Conservation (phyloP, 257 asterid species). For the Lavandula angustifolia region DNA sequence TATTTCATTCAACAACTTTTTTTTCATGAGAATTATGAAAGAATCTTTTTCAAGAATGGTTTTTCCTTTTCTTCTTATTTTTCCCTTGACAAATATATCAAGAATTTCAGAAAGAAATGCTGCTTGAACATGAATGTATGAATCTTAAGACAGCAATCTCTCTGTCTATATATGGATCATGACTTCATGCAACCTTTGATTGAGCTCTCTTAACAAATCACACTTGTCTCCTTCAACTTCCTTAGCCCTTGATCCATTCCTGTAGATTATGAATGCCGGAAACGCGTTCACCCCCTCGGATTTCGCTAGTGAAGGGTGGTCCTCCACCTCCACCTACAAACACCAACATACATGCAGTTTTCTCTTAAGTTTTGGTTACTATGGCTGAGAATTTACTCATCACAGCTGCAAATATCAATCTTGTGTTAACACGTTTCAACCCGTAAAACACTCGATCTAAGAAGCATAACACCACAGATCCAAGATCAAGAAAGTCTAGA, state of each 20-base stretch:
- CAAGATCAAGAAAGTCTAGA: background rate
- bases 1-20: too few relatives aligned
- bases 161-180: constrained; percentile 1
- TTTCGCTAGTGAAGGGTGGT: constrained; percentile 46
- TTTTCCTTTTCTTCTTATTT: too few relatives aligned
- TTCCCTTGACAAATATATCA: too few relatives aligned
- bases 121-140: too few relatives aligned
- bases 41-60: too few relatives aligned
- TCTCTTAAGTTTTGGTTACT: background rate
- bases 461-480: background rate
- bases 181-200: constrained; percentile 43
- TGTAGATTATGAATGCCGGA: constrained; percentile 53
- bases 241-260: constrained; percentile 49
- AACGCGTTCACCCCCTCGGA: constrained; percentile 50
- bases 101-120: too few relatives aligned
- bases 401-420: background rate
- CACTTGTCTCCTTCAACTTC: constrained; percentile 45
- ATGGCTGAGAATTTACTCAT: background rate
- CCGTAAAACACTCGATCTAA: background rate
- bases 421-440: background rate
- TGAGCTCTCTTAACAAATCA: constrained; percentile 49
- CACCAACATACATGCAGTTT: background rate
- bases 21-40: too few relatives aligned
- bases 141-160: too few relatives aligned
- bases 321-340: constrained; percentile 61